These are phyloP conservation scores for Coemansia reversa DNA, from an alignment of 192 early-diverging fungal genomes.

Conservation along the genomic window DNA sequence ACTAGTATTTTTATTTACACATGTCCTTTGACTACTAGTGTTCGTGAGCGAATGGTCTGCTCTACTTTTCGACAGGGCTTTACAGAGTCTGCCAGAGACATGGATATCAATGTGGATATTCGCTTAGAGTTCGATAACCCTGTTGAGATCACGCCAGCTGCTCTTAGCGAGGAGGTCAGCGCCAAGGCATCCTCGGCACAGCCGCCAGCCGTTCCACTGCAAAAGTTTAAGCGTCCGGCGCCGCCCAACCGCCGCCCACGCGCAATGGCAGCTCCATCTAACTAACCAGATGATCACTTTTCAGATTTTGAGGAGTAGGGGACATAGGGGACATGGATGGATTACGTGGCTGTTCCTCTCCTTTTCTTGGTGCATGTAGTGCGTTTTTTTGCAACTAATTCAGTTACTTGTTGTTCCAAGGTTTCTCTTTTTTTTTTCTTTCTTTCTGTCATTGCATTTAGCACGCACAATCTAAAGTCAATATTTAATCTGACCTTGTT, in stretches of 20 bases:
- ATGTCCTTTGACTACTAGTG: slow-evolving; percentile 78
- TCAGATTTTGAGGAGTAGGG: not conserved
- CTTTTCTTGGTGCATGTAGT: no score
- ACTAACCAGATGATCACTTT: not conserved
- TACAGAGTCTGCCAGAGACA: slow-evolving; percentile 56
- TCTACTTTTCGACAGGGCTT: slow-evolving; percentile 71
- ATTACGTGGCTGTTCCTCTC: not conserved
- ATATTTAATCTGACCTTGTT: not conserved
- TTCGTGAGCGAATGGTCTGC: slow-evolving; percentile 90
- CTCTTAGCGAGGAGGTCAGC: slow-evolving; percentile 58
- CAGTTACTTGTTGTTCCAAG: not conserved
- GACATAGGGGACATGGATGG: not conserved
- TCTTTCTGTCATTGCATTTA: not conserved
- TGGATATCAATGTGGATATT: slow-evolving; percentile 59
- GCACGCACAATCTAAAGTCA: not conserved
- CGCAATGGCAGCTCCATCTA: slow-evolving; percentile 1
- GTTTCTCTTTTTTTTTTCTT: not conserved
- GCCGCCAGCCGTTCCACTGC: slow-evolving; percentile 13
- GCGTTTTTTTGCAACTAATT: not conserved
- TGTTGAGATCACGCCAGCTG: slow-evolving; percentile 56
- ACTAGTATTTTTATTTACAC: slow-evolving; percentile 75
- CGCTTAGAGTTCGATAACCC: slow-evolving; percentile 70
- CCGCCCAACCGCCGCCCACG: slow-evolving; percentile 48
- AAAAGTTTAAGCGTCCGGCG: slow-evolving; percentile 43
- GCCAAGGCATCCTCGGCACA: not conserved